Base-by-base conservation (phyloP, 139 green algal genomes). In the Yamagishiella unicocca region DNA sequence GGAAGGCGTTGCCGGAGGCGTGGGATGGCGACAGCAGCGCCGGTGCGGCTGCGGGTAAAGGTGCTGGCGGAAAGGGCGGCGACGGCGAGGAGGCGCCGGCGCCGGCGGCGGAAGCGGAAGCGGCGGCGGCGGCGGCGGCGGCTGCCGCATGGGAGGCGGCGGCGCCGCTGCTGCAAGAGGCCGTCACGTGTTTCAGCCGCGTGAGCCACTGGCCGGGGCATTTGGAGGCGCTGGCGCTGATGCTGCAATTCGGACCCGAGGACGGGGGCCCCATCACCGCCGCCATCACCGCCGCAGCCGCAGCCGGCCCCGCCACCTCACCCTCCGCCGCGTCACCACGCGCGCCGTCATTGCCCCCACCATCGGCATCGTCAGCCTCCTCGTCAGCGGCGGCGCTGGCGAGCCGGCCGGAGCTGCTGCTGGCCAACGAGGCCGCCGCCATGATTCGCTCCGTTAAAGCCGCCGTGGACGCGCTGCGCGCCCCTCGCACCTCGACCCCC, bases 151-250 rank as follows among this genome's bases (percentile, higher is more conserved):
- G 76, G 78, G 4, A 29, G 58, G 40, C 9, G 58, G 78, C 78
- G 27, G 27, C 8, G 21, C 53, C 76, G 58, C 38, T 74, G 58
- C 42, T 84, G 27, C 38, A 5, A 4, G 58, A 73, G 58, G 78
- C 78, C 17, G 38, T 27, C 14, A n/a, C 42, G 25, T 84, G 78
- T 42, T 84, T 84, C 31, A 17, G 17, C 24, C 38, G 58, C 58
- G n/a, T 27, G 0, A 58, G 58, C 58, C 27, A 74, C 62, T 75
- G 61, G 78, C 61, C 27, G 19, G 78, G 78, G 40, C 61, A 76
- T 19, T 40, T 62, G 40, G 78, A 85, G 40, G 78, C 38, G 1
- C 54, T 75, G 61, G 27, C 78, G 29, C 58, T 85, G 8, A 27
- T 62, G 61, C 0, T 73, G 6, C 27, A 17, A 37, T 70, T 38